Evolutionary conservation across 2,329 filamentous ascomycete genomes (phyloP), one percentile per base, ranked within the genome.

Genomic region (Stagonosporopsis tanaceti): DNA sequence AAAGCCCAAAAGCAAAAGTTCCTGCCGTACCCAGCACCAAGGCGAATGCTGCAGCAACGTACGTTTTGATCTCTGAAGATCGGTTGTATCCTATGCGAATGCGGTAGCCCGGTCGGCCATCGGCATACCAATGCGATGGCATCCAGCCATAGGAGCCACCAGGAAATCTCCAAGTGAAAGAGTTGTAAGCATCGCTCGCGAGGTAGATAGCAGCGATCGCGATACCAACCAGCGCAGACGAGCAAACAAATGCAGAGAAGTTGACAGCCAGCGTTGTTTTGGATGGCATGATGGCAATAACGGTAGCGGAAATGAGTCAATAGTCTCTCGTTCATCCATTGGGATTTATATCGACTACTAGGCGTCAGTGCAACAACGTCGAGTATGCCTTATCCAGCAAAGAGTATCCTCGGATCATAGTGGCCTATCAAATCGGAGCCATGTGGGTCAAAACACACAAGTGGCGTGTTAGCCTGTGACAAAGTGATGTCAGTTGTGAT

Each of bases 11-110:
- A 3, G 25, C 50, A 7, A 52, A 38, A 6, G 30, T 14, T 9
- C 50, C 50, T 2, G 34, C 3, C 24, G 41, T 17, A 11, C 50
- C 50, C 12, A 30, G 30, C 4, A 28, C 8, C n/a, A 52, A 28
- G 6, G 50, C 27, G 2, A 52, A 28, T 3, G 40, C 40, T n/a
- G 50, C 50, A 2, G 50, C 50, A 11, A 45, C 15, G 32, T 52
- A 45, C 12, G 50, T 52, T 32, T 52, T 52, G n/a, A 52, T 45
- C 50, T 45, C 50, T 4, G 39, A 45, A 9, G 50, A 52, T 8
- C 50, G 50, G 6, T 37, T 39, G 32, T 52, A 52, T 2, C 34
- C 5, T 27, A 52, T 30, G 9, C 35, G 28, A 7, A 52, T 28
- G 24, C 22, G 34, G 25, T 28, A 50, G 2, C 47, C 38, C 11